Conservation (phyloP, 495 filamentous ascomycete genomes). For the Talaromyces stipitatus region DNA sequence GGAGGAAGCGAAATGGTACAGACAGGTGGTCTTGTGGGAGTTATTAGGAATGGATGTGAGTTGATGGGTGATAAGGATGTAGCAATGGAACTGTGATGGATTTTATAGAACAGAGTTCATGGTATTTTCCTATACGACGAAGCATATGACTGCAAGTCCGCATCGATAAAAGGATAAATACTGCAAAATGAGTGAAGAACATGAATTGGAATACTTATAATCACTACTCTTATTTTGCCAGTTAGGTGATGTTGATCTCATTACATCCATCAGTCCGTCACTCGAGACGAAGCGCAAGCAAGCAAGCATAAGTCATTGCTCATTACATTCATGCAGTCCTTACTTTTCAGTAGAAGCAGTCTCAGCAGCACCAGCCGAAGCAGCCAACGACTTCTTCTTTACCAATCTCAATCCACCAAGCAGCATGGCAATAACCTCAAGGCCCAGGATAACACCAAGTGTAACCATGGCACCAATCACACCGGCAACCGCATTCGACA, state of each 20-base stretch:
- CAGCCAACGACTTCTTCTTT: slow-evolving; percentile 22
- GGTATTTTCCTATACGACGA: not conserved
- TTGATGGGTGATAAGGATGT: slow-evolving; percentile 42
- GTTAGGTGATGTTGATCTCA: too few relatives aligned
- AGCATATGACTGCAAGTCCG: not conserved
- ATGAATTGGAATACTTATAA: too few relatives aligned
- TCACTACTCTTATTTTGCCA: too few relatives aligned
- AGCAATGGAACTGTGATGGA: slow-evolving; percentile 12
- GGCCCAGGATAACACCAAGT: slow-evolving; percentile 43
- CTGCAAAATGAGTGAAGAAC: too few relatives aligned
- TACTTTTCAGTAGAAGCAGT: not conserved
- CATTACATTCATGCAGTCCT: not conserved
- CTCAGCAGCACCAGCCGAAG: not conserved
- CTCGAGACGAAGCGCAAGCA: too few relatives aligned
- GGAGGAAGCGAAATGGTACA: slow-evolving; percentile 86
- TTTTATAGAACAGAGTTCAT: not conserved
- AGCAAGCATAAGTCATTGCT: not conserved
- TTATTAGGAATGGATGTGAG: slow-evolving; percentile 80
- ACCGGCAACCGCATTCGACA: slow-evolving; percentile 39
- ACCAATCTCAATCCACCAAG: slow-evolving; percentile 34
- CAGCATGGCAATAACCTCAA: slow-evolving; percentile 39
- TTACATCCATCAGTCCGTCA: too few relatives aligned
- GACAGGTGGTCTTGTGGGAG: slow-evolving; percentile 86
- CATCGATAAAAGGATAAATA: too few relatives aligned
- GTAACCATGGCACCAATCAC: slow-evolving; percentile 60